These are phyloP conservation scores for Pichia sp. DNA, from an alignment of 1,139 yeast genomes.

Conservation along the genomic window DNA sequence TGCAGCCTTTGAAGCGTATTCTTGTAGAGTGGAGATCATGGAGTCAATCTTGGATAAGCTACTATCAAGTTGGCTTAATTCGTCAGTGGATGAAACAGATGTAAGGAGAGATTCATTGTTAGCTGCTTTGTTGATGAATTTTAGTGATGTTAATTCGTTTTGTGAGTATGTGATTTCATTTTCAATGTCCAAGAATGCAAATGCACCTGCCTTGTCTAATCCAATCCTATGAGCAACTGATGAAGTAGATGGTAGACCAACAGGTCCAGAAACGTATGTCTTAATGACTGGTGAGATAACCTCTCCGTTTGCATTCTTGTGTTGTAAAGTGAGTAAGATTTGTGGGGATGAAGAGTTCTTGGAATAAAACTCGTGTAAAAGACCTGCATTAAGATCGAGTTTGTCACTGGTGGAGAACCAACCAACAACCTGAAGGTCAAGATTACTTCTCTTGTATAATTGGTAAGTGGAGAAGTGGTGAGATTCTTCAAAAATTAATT, in stretches of 20 bases:
- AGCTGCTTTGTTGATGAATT: conserved; percentile 31
- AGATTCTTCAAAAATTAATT: conserved; percentile 66
- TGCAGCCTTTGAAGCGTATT: conserved; percentile 39
- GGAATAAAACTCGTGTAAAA: conserved; percentile 77
- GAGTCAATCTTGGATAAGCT: conserved; percentile 50
- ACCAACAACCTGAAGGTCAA: conserved; percentile 74
- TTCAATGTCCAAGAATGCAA: conserved; percentile 74
- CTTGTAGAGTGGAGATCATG: conserved; percentile 52
- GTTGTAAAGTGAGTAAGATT: conserved; percentile 60
- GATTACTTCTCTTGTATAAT: conserved; percentile 72
- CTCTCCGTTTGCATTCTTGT: conserved; percentile 31
- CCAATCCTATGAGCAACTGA: conserved; percentile 33
- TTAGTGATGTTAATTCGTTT: conserved; percentile 53
- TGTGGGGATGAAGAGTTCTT: conserved; percentile 65
- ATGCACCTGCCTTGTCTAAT: conserved; percentile 50
- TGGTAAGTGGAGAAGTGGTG: conserved; percentile 67
- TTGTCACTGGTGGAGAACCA: conserved; percentile 75
- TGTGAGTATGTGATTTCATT: conserved; percentile 53
- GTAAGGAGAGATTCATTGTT: conserved; percentile 29
- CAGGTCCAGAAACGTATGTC: conserved; percentile 71
- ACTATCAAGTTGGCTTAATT: conserved; percentile 42
- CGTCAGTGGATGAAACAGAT: conserved; percentile 29
- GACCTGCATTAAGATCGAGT: conserved; percentile 70
- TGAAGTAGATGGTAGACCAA: conserved; percentile 45
- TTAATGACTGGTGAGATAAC: conserved; percentile 43